Conservation (phyloP, 2,329 filamentous ascomycete genomes). For the Colletotrichum zoysiae region DNA sequence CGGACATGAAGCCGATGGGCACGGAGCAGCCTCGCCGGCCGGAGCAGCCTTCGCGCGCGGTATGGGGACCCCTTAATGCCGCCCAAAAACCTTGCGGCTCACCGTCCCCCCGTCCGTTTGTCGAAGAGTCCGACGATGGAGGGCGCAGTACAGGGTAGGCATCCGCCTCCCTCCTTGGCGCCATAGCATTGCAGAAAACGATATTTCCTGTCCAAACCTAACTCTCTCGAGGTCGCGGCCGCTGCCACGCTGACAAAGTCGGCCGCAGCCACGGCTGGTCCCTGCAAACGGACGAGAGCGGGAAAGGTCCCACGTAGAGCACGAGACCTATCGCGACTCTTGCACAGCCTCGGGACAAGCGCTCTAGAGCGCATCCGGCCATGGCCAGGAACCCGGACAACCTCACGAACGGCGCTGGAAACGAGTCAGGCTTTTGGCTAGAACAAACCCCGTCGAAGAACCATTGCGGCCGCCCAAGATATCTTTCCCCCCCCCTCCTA, state of each 20-base stretch:
- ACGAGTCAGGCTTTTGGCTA: conserved; percentile 21
- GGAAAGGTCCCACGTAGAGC: conserved; percentile 6
- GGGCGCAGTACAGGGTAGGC: neutral
- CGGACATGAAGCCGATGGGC: conserved; percentile 28
- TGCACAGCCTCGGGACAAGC: neutral
- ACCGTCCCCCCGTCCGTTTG: conserved; percentile 14
- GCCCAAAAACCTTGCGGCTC: conserved; percentile 20
- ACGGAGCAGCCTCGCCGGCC: conserved; percentile 30
- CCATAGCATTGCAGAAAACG: conserved; percentile 30
- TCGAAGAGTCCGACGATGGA: neutral
- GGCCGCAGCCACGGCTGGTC: conserved; percentile 4
- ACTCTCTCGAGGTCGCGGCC: conserved; percentile 1
- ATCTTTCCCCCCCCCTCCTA: neutral
- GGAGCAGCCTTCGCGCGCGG: neutral
- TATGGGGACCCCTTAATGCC: conserved; percentile 11
- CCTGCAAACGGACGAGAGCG: conserved; percentile 37
- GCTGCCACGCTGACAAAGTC: conserved; percentile 33
- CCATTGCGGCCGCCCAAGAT: conserved; percentile 17
- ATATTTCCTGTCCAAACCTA: conserved; percentile 9
- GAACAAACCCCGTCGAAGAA: conserved; percentile 14
- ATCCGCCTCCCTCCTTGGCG: neutral
- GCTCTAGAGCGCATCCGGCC: neutral
- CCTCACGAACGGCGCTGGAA: conserved; percentile 15
- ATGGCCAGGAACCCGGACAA: neutral
- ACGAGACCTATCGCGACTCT: conserved; percentile 9